These are phyloP conservation scores for Fusarium cicatricum DNA, from an alignment of 2,329 filamentous ascomycete genomes.

Conservation along the genomic window DNA sequence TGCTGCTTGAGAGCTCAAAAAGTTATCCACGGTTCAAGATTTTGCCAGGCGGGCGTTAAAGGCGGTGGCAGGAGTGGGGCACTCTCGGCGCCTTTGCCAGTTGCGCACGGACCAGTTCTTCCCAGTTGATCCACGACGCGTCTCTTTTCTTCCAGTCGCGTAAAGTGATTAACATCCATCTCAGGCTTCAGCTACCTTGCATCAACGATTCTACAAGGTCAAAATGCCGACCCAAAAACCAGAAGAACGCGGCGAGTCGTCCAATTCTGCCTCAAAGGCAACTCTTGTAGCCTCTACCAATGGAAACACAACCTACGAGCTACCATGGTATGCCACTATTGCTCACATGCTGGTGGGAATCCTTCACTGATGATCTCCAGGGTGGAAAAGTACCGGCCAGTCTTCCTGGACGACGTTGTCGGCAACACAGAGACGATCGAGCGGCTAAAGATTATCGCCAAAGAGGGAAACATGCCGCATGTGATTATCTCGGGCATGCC, in stretches of 20 bases:
- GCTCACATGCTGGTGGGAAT: conserved; percentile 1
- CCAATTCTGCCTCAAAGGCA: conserved; percentile 66
- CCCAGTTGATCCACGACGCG: conserved; percentile 43
- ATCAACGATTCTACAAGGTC: conserved; percentile 19
- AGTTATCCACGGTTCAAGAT: conserved; percentile 38
- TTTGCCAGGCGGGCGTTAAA: conserved; percentile 40
- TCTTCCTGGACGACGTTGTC: conserved; percentile 95
- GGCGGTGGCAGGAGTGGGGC: conserved; percentile 42
- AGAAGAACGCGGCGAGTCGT: conserved; percentile 67
- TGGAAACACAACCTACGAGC: conserved; percentile 69
- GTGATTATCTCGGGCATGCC: conserved; percentile 99
- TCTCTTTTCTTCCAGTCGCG: conserved; percentile 45
- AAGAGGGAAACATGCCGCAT: conserved; percentile 99
- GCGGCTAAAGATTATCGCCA: conserved; percentile 96
- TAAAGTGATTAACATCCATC: conserved; percentile 46
- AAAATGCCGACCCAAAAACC: conserved; percentile 60
- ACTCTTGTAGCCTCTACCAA: conserved; percentile 60
- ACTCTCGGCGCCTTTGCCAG: not conserved
- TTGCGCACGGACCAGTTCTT: conserved; percentile 41
- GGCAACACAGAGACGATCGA: conserved; percentile 98
- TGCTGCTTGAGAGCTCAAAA: conserved; percentile 32
- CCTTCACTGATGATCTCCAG: conserved; percentile 56
- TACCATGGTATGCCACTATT: conserved; percentile 71
- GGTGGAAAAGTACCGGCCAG: conserved; percentile 97
- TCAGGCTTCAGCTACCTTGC: conserved; percentile 30